These are phyloP conservation scores for Potentilla sterilis DNA, from an alignment of 306 rosid genomes.

Conservation along the genomic window DNA sequence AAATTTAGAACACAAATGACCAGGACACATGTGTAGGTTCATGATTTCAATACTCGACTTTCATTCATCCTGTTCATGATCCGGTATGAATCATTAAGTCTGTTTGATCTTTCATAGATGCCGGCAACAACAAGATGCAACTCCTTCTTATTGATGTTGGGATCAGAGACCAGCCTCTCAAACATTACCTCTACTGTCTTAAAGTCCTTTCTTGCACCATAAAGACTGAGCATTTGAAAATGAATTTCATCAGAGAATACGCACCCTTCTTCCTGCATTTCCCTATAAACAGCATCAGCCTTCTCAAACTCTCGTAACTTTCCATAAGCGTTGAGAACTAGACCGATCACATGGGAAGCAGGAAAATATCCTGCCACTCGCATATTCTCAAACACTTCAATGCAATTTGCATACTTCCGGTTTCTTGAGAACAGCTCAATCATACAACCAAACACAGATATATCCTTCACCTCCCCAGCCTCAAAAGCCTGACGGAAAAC, in stretches of 20 bases:
- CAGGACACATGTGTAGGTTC: slow-evolving; percentile 33
- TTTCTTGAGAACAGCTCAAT: slow-evolving; percentile 71
- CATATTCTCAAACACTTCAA: slow-evolving; percentile 90
- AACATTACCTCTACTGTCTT: slow-evolving; percentile 56
- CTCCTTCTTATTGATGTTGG: slow-evolving; percentile 83
- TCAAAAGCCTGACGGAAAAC: slow-evolving; percentile 85
- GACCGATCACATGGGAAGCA: slow-evolving; percentile 73
- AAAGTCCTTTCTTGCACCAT: slow-evolving; percentile 69
- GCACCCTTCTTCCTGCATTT: slow-evolving; percentile 80
- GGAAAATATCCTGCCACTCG: slow-evolving; percentile 74
- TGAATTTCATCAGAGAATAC: slow-evolving; percentile 81
- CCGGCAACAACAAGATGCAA: slow-evolving; percentile 77
- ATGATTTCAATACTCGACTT: slow-evolving; percentile 26
- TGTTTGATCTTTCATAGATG: slow-evolving; percentile 74
- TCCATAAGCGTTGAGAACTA: slow-evolving; percentile 84
- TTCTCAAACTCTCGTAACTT: slow-evolving; percentile 72
- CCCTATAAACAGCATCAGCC: slow-evolving; percentile 69
- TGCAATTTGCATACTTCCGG: slow-evolving; percentile 57
- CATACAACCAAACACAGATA: slow-evolving; percentile 74
- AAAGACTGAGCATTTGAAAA: slow-evolving; percentile 82
- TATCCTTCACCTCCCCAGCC: slow-evolving; percentile 71
- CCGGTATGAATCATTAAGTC: slow-evolving; percentile 70
- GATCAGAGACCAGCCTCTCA: slow-evolving; percentile 66
- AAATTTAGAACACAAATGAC: slow-evolving; percentile 10
- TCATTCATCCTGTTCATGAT: slow-evolving; percentile 63